These are phyloP conservation scores for Microthlaspi erraticum DNA, from an alignment of 345 rosid species.

Conservation along the genomic window DNA sequence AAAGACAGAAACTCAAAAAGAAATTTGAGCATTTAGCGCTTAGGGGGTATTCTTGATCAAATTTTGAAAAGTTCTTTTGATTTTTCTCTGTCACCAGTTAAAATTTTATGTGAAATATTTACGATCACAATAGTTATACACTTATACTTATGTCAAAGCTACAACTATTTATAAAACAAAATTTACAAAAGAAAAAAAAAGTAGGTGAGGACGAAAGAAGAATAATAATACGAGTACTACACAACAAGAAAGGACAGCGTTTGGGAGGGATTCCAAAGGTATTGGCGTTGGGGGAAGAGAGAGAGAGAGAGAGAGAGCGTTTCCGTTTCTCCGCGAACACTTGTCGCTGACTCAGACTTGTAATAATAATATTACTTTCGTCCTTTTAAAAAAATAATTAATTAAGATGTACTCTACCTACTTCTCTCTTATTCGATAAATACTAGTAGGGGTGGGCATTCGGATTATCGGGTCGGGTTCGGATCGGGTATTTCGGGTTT, in stretches of 20 bases:
- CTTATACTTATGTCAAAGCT: too few species aligned
- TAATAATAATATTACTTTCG: conserved; percentile 20
- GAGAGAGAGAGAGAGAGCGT: conserved; percentile 53
- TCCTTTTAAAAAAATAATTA: neutral
- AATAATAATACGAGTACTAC: neutral
- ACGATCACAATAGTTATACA: too few species aligned
- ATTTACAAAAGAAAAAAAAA: neutral
- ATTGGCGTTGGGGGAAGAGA: conserved; percentile 51
- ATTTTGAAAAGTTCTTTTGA: conserved; percentile 1
- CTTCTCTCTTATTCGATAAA: neutral
- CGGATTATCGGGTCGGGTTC: too few species aligned
- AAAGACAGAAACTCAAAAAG: neutral
- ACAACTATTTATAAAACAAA: too few species aligned
- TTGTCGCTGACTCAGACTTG: conserved; percentile 52
- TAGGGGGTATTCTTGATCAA: conserved; percentile 10
- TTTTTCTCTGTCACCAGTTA: too few species aligned
- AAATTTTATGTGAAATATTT: too few species aligned
- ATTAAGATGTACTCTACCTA: neutral
- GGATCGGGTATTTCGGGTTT: too few species aligned
- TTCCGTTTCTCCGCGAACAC: conserved; percentile 96
- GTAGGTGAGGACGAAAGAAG: conserved; percentile 3
- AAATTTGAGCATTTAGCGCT: conserved; percentile 29
- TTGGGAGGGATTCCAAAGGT: conserved; percentile 66
- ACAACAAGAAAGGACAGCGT: conserved; percentile 24
- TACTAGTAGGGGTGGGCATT: too few species aligned